Percentiles rank a stretch among this genome's conserved stretches.
Evolutionary conservation across 2,329 filamentous ascomycete species (phyloP).

Genomic region (Colletotrichum sp.): DNA sequence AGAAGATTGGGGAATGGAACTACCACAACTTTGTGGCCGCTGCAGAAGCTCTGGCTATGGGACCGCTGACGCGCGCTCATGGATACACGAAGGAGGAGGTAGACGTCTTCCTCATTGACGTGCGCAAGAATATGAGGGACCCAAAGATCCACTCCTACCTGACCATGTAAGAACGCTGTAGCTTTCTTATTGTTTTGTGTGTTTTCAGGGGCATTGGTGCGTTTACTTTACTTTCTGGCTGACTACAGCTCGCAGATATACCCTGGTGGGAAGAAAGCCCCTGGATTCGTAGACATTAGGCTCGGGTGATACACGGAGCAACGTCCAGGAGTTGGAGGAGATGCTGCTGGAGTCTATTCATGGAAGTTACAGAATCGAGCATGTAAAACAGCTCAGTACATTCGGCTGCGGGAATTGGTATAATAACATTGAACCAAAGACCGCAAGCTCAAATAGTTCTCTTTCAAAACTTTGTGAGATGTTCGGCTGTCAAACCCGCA

Average conservation of each 20-base stretch:
- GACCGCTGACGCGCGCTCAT: conserved; percentile 32
- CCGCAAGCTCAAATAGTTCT: not conserved
- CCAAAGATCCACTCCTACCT: conserved; percentile 34
- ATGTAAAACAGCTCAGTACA: not conserved
- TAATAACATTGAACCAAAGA: not conserved
- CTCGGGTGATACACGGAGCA: no score
- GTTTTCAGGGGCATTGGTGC: not conserved
- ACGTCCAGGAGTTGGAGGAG: no score
- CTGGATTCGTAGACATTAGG: not conserved
- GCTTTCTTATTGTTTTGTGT: not conserved
- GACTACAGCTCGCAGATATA: not conserved
- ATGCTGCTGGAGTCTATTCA: no score
- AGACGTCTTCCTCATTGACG: conserved; percentile 31
- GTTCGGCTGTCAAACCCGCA: not conserved
- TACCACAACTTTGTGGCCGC: conserved; percentile 26
- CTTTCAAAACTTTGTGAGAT: not conserved
- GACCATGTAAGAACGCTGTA: conserved; percentile 24
- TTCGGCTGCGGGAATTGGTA: not conserved
- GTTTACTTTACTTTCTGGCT: not conserved
- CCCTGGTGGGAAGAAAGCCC: not conserved
- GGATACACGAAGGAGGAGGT: conserved; percentile 33
- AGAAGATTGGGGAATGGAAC: conserved; percentile 32
- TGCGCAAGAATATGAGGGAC: conserved; percentile 32
- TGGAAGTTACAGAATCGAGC: not conserved
- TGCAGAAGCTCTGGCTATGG: conserved; percentile 37